Conservation (phyloP, 2,329 filamentous ascomycete genomes). For the Fusarium sp. region DNA sequence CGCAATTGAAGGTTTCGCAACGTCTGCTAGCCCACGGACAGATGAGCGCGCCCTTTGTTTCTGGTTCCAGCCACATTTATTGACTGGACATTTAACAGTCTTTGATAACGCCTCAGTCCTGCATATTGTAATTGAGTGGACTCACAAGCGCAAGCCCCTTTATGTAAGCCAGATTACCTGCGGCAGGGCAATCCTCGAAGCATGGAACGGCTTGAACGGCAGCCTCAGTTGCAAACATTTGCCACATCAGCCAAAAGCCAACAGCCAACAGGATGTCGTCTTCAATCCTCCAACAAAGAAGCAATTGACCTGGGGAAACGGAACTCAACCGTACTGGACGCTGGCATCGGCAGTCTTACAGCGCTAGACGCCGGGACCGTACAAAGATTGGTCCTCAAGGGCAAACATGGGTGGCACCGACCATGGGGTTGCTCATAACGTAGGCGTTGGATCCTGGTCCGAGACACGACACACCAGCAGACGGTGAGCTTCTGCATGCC, state of each 20-base stretch:
- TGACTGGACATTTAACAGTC: slow-evolving; percentile 1
- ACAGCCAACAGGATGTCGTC: slow-evolving; percentile 5
- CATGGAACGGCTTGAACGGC: background rate
- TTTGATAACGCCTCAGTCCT: slow-evolving; percentile 23
- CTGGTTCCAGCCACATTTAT: slow-evolving; percentile 3
- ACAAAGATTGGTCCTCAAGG: slow-evolving; percentile 25
- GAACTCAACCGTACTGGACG: slow-evolving; percentile 5
- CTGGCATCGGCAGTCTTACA: slow-evolving; percentile 43
- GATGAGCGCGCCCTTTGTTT: slow-evolving; percentile 18
- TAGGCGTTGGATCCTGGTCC: slow-evolving; percentile 41
- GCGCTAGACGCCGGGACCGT: slow-evolving; percentile 35
- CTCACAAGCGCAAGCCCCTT: slow-evolving; percentile 15
- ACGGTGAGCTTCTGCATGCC: slow-evolving; percentile 48
- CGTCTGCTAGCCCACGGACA: slow-evolving; percentile 7
- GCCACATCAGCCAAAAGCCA: background rate
- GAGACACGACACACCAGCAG: slow-evolving; percentile 33
- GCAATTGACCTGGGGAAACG: slow-evolving; percentile 7
- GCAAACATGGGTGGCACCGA: slow-evolving; percentile 48
- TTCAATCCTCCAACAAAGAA: slow-evolving; percentile 9
- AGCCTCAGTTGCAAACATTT: background rate
- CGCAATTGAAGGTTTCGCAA: background rate
- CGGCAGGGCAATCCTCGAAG: background rate
- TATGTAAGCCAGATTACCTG: slow-evolving; percentile 10
- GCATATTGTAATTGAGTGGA: slow-evolving; percentile 28
- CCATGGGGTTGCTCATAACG: slow-evolving; percentile 43